Base-by-base conservation (phyloP, 202 grass and related monocot species). In the Setaria italica region DNA sequence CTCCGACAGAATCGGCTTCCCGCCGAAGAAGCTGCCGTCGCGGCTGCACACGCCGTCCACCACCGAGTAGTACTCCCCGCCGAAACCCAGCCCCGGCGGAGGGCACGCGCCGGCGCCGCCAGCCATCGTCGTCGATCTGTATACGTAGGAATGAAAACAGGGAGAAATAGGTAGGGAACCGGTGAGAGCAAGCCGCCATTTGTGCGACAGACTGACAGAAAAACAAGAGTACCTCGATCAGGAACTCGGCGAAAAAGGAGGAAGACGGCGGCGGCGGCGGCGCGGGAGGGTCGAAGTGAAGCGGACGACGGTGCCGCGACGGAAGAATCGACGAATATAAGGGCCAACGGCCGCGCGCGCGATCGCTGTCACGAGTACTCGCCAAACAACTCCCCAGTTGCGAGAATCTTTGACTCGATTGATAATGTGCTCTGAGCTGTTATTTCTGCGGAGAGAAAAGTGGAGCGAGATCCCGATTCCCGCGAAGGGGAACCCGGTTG, bases 11-110 rank as follows among this genome's bases (percentile, higher is more conserved):
- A 93, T 86, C 20, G 95, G 73, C 59, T 85, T 87, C 29, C 89
- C 92, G 29, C 86, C 91, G 72, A 95, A 98, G 85, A 86, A 98
- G 86, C 95, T 98, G 58, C 34, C 77, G 17, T 88, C 84, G 73
- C 95, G 87, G 77, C 71, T 87, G 83, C 95, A 98, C 7, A 68
- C 78, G 5, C 95, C 95, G 63, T 77, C 66, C 35, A 87, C 62
- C 86, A 89, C 70, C 74, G 90, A 90, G 81, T 94, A 97, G 81
- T 94, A 97, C 74, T 94, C 66, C 4, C 16, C 86, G 7, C 90
- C 86, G 73, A 92, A 97, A 0, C 86, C 75, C 65, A 94, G 4
- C 45, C 85, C 90, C 78, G 84, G 59, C 67, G 91, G 90, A 16
- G 87, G 78, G 55, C 85, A 91, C 64, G 68, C 71, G 63, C 42